Evolutionary conservation across 225 moss, liverwort and hornwort genomes (phyloP).

Genomic region (Physcomitrium patens): DNA sequence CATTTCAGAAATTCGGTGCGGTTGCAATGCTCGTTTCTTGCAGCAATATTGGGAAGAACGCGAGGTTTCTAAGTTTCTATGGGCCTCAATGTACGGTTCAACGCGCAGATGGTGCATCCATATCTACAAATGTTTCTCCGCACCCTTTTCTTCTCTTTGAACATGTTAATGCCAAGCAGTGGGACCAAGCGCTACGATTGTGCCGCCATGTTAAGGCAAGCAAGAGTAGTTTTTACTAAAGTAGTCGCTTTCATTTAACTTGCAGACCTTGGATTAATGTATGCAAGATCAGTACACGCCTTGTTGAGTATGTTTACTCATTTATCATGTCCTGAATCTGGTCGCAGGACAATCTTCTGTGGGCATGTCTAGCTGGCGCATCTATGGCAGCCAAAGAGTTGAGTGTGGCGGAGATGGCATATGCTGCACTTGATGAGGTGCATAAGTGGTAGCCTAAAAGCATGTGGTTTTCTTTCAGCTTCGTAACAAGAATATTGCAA

Average conservation of each 20-base stretch:
- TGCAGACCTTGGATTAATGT: neutral
- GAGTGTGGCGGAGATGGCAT: conserved; percentile 78
- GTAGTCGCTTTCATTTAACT: neutral
- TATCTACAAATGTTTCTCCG: conserved; percentile 54
- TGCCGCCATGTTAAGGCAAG: conserved; percentile 74
- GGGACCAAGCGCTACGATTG: conserved; percentile 75
- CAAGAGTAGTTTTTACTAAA: neutral
- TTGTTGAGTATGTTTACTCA: neutral
- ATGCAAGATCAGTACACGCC: neutral
- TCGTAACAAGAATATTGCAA: neutral
- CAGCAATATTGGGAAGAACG: conserved; percentile 69
- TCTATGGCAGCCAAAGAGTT: conserved; percentile 77
- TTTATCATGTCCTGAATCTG: neutral
- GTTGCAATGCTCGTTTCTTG: neutral
- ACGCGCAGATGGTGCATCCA: conserved; percentile 68
- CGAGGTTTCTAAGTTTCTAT: conserved; percentile 74
- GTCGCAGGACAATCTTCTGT: conserved; percentile 82
- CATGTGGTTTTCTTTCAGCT: neutral
- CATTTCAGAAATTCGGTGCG: neutral
- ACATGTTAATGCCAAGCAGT: conserved; percentile 70
- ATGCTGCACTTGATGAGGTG: conserved; percentile 92
- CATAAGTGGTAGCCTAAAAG: neutral
- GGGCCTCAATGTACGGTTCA: conserved; percentile 64
- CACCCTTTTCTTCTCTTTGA: conserved; percentile 78
- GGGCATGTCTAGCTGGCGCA: conserved; percentile 87